Evolutionary conservation across 805 yeast genomes (phyloP), one percentile per base, ranked within the genome.

Genomic region (Kodamaea lidongshanica): DNA sequence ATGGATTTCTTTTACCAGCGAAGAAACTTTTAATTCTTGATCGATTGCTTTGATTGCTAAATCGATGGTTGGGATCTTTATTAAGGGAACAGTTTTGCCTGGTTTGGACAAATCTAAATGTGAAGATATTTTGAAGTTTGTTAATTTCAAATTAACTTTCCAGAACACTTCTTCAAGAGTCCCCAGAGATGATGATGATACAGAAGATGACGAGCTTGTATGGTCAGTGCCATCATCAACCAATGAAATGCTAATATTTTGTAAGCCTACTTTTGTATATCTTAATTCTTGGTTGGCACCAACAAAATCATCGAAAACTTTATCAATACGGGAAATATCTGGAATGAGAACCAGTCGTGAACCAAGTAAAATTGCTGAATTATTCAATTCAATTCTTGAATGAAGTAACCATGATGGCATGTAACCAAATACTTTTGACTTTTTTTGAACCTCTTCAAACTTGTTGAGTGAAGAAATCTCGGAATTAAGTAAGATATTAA

Each of bases 301-400:
- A 28, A 38, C 23, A 29, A 43, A 26, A 38, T 53, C 50, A 11
- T 39, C 25, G 19, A 37, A 27, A 23, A 42, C 36, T 7, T 36
- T 47, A 8, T 27, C 20, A 16, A 35, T 23, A n/a, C 34, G 19
- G 14, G 43, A 25, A 9, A 50, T 25, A 10, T 37, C 27, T 13
- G 57, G 61, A 6, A 63, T 53, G 20, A 64, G 44, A 1, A 63
- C 56, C 6, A 68, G 62, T 12, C 67, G 42, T 2, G 69, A 59
- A 0, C 68, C 69, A 8, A 64, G 29, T 17, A 38, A 32, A 4
- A 65, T 22, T 7, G 39, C 39, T 14, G 46, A 21, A 4, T 39
- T 32, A n/a, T 34, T 28, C 10, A 52, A 16, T 6, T 30, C 30
- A 13, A 56, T 14, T 12, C 45, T 42, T 11, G 46, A 30, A 8